Conservation (phyloP, 768 basidiomycete species). For the Suillus brevipes region DNA sequence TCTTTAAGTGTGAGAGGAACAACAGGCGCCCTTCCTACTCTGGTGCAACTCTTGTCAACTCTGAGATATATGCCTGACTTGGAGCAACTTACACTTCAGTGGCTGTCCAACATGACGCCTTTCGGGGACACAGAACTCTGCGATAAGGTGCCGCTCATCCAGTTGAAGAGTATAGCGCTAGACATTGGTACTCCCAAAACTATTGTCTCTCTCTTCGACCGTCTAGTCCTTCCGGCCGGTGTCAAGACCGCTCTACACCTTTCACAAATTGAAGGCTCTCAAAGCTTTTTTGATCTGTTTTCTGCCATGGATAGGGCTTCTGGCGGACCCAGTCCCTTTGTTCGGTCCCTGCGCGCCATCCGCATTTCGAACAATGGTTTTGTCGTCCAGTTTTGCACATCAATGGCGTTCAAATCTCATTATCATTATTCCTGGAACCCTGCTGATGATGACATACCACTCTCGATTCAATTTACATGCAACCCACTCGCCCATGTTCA, state of each 20-base stretch:
- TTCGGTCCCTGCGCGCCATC: not conserved
- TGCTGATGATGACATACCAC: not conserved
- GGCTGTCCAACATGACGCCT: too few relatives aligned
- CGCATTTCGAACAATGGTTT: not conserved
- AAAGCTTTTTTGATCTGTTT: not conserved
- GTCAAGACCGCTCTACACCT: not conserved
- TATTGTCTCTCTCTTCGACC: not conserved
- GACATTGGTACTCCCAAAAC: too few relatives aligned
- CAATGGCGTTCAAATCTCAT: not conserved
- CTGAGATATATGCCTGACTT: conserved; percentile 34
- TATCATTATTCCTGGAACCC: not conserved
- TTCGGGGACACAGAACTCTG: not conserved
- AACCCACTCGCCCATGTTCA: not conserved
- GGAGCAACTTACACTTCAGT: not conserved
- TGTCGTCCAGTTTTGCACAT: not conserved
- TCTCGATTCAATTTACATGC: not conserved
- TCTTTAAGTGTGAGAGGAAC: conserved; percentile 33
- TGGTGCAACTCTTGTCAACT: conserved; percentile 29
- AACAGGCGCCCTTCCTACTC: conserved; percentile 11
- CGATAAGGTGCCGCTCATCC: not conserved
- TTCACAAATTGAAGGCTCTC: not conserved
- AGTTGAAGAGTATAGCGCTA: not conserved
- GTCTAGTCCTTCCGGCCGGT: not conserved
- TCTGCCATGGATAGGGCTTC: not conserved
- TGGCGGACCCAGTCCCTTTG: not conserved